These are phyloP conservation scores for Trifolium dubium DNA, from an alignment of 306 rosid genomes.

Conservation along the genomic window DNA sequence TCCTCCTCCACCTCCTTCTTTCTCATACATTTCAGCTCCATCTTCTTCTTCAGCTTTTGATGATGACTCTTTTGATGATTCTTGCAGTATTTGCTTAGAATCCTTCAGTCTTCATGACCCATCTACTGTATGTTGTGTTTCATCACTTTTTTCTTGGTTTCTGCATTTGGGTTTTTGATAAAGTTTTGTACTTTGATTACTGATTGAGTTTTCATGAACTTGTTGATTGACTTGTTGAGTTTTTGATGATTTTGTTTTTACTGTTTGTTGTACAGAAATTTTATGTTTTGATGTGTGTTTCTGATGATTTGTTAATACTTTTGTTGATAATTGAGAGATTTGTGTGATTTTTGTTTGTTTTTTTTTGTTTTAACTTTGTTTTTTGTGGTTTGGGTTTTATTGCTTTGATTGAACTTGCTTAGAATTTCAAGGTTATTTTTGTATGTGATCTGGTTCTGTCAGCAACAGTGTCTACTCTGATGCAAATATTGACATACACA, in stretches of 20 bases:
- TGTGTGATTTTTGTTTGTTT: background rate
- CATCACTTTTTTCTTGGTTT: background rate
- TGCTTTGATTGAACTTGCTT: conserved; percentile 6
- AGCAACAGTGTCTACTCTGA: background rate
- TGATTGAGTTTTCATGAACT: conserved; percentile 7
- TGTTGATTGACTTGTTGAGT: conserved; percentile 3
- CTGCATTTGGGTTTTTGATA: conserved; percentile 36
- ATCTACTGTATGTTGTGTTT: conserved; percentile 58
- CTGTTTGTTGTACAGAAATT: background rate
- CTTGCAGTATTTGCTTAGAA: conserved; percentile 87
- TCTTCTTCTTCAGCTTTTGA: conserved; percentile 50
- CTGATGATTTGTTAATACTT: conserved; percentile 4
- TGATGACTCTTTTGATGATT: conserved; percentile 71
- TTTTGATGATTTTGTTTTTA: conserved; percentile 7
- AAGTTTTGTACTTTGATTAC: conserved; percentile 18
- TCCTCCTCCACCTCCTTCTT: conserved; percentile 29
- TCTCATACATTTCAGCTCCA: conserved; percentile 42
- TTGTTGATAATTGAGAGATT: background rate
- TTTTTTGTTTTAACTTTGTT: background rate
- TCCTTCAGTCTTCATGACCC: conserved; percentile 73
- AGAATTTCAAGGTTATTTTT: background rate
- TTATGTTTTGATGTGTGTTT: conserved; percentile 22
- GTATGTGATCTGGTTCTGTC: conserved; percentile 33
- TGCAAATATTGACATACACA: background rate
- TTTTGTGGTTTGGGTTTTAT: conserved; percentile 9